These are phyloP conservation scores for Gnetum montanum DNA, from an alignment of 75 land plant genomes.

Conservation along the genomic window DNA sequence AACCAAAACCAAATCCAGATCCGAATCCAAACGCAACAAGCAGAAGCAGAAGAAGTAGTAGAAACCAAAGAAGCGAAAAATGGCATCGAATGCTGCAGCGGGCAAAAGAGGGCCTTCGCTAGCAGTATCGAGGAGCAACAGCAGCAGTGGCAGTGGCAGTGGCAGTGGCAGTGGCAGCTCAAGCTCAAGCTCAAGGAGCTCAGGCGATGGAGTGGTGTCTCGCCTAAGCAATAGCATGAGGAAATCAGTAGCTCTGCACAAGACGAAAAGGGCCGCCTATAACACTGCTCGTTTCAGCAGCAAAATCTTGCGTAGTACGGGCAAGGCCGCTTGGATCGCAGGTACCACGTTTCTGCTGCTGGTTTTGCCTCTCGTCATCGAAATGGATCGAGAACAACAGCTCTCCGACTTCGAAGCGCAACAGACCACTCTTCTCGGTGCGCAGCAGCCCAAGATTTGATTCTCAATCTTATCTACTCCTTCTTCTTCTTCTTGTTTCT, in stretches of 20 bases:
- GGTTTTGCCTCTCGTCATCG: slow-evolving; percentile 76
- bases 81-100: too few relatives aligned
- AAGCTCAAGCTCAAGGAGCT: too few relatives aligned
- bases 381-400: slow-evolving; percentile 90
- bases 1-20: too few relatives aligned
- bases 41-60: too few relatives aligned
- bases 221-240: slow-evolving; percentile 24
- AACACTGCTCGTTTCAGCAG: slow-evolving; percentile 47
- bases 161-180: too few relatives aligned
- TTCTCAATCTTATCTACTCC: background rate
- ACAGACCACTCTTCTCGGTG: slow-evolving; percentile 67
- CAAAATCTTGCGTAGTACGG: slow-evolving; percentile 48
- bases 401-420: slow-evolving; percentile 70
- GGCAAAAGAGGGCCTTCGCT: too few relatives aligned
- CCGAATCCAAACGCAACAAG: too few relatives aligned
- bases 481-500: background rate
- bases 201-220: slow-evolving; percentile 17
- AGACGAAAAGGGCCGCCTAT: slow-evolving; percentile 35
- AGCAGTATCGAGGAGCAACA: too few relatives aligned
- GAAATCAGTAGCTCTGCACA: slow-evolving; percentile 34
- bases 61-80: too few relatives aligned
- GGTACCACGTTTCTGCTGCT: slow-evolving; percentile 73
- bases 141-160: too few relatives aligned
- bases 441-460: slow-evolving; percentile 10
- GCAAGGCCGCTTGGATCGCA: slow-evolving; percentile 72